Base-by-base conservation (phyloP, 2,329 filamentous ascomycete genomes). In the Pyrenochaeta sp. region DNA sequence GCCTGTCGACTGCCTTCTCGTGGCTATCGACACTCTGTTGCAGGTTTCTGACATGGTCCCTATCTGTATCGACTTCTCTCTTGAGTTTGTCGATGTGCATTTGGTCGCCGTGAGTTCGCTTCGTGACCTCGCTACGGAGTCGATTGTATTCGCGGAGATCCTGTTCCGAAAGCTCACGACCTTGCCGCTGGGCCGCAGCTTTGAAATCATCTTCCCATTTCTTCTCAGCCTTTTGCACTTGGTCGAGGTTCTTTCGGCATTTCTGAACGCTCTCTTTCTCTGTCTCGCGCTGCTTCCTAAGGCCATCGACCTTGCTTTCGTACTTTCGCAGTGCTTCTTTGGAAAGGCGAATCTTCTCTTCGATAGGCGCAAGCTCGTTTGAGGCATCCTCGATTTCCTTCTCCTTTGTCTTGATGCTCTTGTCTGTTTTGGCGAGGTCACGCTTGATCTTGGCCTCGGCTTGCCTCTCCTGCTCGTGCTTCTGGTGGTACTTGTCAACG, bases 101-200 rank as follows among this genome's bases (percentile, higher is more conserved):
- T 70, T 95, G 91, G 65, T 96, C 91, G 7, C 86, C 84, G 7
- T 92, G 90, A 23, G 91, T 90, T 60, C 89, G 90, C 61, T 91
- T 88, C 74, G 91, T 92, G 55, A 96, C 91, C 69, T 97, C 90
- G 60, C 91, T 87, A 54, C 90, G 90, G 41, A 99, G 85, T 37
- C 83, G 84, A 69, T 92, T 92, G 78, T 97, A 97, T 74, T 97
- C 92, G 68, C 92, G 91, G 52, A 94, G 86, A 75, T 99, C 95
- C 12, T 86, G 85, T 51, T 93, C 90, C 61, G 87, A 96, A 43
- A 99, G 82, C 63, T 94, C 90, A 56, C 90, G 90, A 51, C 95
- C 95, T 66, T 95, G 88, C 68, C 93, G 90, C 77, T 91, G 91
- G 68, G 95, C 87, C 20, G 90, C 87, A 67, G 93, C 91, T 58